Conservation (phyloP, 2,329 filamentous ascomycete species). For the Diaporthe capsici region DNA sequence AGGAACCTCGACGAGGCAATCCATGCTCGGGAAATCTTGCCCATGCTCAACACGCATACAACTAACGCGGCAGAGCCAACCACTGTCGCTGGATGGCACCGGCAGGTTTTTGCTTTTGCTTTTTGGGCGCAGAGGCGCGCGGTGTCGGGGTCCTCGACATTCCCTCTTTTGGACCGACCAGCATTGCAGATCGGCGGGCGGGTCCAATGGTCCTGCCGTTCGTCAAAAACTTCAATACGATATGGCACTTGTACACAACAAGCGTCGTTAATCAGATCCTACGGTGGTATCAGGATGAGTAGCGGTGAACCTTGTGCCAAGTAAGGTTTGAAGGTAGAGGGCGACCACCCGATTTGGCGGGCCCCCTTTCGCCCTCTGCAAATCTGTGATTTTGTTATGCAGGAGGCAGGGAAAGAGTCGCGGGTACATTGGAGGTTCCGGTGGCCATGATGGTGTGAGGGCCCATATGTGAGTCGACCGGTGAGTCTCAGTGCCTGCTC, state of each 20-base stretch:
- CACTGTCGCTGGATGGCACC: neutral
- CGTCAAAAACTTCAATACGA: conserved; percentile 15
- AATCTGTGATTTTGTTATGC: conserved; percentile 13
- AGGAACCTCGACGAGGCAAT: neutral
- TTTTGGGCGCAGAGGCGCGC: conserved; percentile 1
- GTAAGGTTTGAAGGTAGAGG: conserved; percentile 21
- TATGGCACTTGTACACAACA: conserved; percentile 9
- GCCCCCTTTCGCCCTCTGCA: conserved; percentile 10
- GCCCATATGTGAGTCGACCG: conserved; percentile 16
- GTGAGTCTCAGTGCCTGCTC: conserved; percentile 1
- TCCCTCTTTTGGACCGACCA: conserved; percentile 28
- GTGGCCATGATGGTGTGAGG: conserved; percentile 22
- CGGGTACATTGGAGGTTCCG: neutral
- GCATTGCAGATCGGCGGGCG: conserved; percentile 29
- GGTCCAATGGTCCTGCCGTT: conserved; percentile 22
- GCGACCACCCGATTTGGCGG: conserved; percentile 33
- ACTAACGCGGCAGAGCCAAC: neutral
- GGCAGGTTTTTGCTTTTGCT: neutral
- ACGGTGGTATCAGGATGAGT: conserved; percentile 27
- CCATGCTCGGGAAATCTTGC: conserved; percentile 28
- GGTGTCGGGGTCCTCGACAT: conserved; percentile 17
- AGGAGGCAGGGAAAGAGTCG: conserved; percentile 9
- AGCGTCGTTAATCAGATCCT: conserved; percentile 22
- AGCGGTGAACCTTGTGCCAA: conserved; percentile 36
- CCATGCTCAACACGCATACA: conserved; percentile 4